Evolutionary conservation across 1,284 basidiomycete genomes (phyloP).

Genomic region (Earliella scabrosa): DNA sequence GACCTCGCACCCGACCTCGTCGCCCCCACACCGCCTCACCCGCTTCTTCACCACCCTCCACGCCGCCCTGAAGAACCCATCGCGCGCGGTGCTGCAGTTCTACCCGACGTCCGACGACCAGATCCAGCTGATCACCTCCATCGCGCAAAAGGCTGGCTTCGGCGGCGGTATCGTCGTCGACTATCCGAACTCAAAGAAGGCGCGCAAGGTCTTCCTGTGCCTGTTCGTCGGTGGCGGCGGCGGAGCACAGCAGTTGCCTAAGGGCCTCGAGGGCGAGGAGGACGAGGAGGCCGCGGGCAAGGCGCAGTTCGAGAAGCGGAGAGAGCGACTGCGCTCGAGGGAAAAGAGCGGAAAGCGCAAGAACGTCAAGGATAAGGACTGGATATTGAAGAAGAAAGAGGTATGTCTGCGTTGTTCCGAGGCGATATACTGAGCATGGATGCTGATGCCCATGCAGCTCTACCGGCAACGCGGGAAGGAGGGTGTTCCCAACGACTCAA

Average conservation of each 20-base stretch:
- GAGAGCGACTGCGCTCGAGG: constrained; percentile 56
- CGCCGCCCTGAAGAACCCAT: constrained; percentile 89
- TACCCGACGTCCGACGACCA: constrained; percentile 97
- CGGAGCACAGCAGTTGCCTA: constrained; percentile 63
- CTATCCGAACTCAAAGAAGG: constrained; percentile 95
- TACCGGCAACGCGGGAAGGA: constrained; percentile 85
- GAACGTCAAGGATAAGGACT: constrained; percentile 69
- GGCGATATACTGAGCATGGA: not conserved
- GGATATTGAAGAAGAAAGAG: constrained; percentile 88
- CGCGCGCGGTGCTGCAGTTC: constrained; percentile 94
- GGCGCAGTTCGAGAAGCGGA: constrained; percentile 68
- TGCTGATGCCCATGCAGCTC: constrained; percentile 47
- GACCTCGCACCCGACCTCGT: constrained; percentile 87
- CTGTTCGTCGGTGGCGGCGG: constrained; percentile 84
- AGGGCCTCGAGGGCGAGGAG: constrained; percentile 75
- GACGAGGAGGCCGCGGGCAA: constrained; percentile 47
- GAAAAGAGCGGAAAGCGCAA: constrained; percentile 68
- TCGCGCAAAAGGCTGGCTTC: constrained; percentile 94
- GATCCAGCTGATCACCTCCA: constrained; percentile 92
- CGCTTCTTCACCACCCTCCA: constrained; percentile 98
- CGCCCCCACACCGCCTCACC: constrained; percentile 89
- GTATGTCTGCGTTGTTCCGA: constrained; percentile 48
- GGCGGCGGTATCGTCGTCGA: constrained; percentile 97
- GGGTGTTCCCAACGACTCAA: constrained; percentile 78
- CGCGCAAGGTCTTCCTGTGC: constrained; percentile 90